These are phyloP conservation scores for Prunus campanulata DNA, from an alignment of 306 rosid genomes.

Conservation along the genomic window DNA sequence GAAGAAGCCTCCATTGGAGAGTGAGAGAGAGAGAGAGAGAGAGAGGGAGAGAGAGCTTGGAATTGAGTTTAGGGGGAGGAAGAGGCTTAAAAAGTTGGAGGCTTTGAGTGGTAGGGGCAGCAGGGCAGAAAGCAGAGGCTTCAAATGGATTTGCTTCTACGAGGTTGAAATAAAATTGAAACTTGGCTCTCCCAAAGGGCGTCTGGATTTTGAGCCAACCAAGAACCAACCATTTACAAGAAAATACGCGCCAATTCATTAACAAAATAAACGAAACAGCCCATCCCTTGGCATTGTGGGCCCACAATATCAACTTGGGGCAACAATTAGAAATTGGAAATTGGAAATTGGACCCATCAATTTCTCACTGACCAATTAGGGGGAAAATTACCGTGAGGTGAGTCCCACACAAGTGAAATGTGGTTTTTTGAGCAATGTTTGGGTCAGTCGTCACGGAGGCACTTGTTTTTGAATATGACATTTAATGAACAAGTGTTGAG, in stretches of 20 bases:
- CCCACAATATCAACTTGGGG: background rate
- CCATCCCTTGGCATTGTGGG: background rate
- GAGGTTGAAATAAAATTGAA: background rate
- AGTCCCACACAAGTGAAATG: background rate
- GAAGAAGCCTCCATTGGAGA: slow-evolving; percentile 36
- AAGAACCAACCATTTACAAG: background rate
- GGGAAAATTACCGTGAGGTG: background rate
- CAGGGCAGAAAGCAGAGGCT: slow-evolving; percentile 12
- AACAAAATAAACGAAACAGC: background rate
- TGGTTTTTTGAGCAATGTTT: no score
- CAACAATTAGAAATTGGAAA: background rate
- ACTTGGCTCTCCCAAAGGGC: background rate
- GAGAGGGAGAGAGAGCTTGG: background rate
- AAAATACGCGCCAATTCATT: slow-evolving; percentile 16
- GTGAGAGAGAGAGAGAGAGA: background rate
- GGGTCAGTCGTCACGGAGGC: no score
- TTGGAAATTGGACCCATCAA: background rate
- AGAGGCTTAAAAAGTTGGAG: slow-evolving; percentile 2
- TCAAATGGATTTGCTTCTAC: background rate
- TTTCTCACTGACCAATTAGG: background rate
- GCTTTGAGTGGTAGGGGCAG: background rate
- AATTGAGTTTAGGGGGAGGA: background rate
- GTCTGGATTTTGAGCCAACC: background rate
- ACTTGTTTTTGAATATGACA: no score
- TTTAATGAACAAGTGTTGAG: no score